Conservation (phyloP, 2,329 filamentous ascomycete species). For the Ceratocystis cubensis region DNA sequence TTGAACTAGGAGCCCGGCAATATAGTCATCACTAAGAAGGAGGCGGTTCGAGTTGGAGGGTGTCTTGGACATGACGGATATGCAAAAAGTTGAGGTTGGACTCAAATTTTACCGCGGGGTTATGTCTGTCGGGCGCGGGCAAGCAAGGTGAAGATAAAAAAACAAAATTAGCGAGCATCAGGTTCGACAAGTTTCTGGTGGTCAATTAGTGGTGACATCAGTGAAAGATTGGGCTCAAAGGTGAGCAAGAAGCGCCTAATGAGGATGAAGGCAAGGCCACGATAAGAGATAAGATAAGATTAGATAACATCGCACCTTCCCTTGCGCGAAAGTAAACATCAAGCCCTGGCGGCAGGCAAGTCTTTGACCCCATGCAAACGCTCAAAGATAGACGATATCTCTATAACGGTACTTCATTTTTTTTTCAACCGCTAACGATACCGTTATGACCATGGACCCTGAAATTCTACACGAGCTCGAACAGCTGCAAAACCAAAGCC, state of each 20-base stretch:
- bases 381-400: no score
- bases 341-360: no score
- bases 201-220: background rate
- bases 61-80: conserved; percentile 26
- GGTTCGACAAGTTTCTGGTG: background rate
- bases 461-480: conserved; percentile 38
- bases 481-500: conserved; percentile 43
- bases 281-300: background rate
- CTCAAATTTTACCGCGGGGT: background rate
- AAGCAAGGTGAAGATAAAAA: background rate
- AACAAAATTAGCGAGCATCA: background rate
- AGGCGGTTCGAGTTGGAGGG: conserved; percentile 23
- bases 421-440: no score
- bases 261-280: background rate
- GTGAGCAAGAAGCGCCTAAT: background rate
- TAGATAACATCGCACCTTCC: conserved; percentile 22
- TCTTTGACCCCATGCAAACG: no score
- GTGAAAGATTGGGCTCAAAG: background rate
- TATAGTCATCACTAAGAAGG: conserved; percentile 59
- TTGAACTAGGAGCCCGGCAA: conserved; percentile 64
- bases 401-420: no score
- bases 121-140: background rate
- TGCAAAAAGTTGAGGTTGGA: background rate
- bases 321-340: conserved; percentile 33
- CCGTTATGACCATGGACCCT: conserved; percentile 25